These are phyloP conservation scores for Kodamaea sp. DNA, from an alignment of 1,139 yeast species.

Conservation along the genomic window DNA sequence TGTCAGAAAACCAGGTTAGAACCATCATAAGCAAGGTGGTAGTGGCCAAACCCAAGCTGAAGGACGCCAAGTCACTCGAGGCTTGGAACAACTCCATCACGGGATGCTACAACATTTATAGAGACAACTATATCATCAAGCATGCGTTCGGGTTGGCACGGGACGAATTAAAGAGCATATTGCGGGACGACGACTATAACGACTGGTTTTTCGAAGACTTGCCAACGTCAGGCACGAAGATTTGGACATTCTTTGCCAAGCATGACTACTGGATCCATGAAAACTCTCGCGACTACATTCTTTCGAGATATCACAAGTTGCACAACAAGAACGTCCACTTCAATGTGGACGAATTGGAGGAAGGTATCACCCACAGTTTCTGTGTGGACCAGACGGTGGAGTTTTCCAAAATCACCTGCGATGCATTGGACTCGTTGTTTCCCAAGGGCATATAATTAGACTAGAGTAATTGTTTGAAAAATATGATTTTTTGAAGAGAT, in stretches of 20 bases:
- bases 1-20: slow-evolving; percentile 22
- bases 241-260: slow-evolving; percentile 60
- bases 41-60: slow-evolving; percentile 24
- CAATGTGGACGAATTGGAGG: slow-evolving; percentile 29
- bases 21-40: slow-evolving; percentile 23
- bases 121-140: slow-evolving; percentile 41
- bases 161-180: slow-evolving; percentile 56
- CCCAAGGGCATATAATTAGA: slow-evolving; percentile 4
- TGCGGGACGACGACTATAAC: slow-evolving; percentile 42
- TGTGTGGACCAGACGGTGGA: slow-evolving; percentile 56
- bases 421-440: slow-evolving; percentile 13
- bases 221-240: slow-evolving; percentile 22
- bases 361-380: slow-evolving; percentile 53
- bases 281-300: slow-evolving; percentile 43
- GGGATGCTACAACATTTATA: slow-evolving; percentile 45
- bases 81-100: slow-evolving; percentile 40
- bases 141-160: slow-evolving; percentile 58
- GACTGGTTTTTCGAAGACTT: slow-evolving; percentile 48
- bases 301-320: slow-evolving; percentile 34
- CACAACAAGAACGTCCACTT: slow-evolving; percentile 31
- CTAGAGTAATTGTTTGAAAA: no score
- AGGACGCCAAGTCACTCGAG: slow-evolving; percentile 19
- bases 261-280: slow-evolving; percentile 65
- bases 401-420: slow-evolving; percentile 47
- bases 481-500: no score